phyloP scores from a whole-genome alignment of 2,329 filamentous ascomycete species.

The Emergomyces pasteurianus region DNA sequence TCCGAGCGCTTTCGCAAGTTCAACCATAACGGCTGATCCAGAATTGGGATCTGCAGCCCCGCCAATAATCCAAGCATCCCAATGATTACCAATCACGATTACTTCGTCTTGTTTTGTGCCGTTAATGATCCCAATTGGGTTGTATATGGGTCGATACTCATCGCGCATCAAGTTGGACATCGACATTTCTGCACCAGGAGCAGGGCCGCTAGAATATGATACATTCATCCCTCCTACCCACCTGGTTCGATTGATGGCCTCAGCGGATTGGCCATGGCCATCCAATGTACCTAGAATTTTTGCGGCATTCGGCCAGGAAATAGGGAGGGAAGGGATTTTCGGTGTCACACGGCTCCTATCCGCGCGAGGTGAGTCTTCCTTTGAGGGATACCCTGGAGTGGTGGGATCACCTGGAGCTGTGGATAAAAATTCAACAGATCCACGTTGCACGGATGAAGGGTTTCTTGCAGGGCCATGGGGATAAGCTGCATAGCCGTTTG shows the following conservation, averaged over 20 bases:
- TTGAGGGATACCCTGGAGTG: constrained; percentile 23
- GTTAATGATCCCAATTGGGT: constrained; percentile 19
- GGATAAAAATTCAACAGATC: constrained; percentile 29
- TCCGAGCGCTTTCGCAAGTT: constrained; percentile 39
- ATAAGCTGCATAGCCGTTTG: constrained; percentile 35
- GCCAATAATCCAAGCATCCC: constrained; percentile 44
- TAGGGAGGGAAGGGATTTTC: constrained; percentile 23
- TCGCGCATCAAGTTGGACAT: constrained; percentile 17
- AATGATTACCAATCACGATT: constrained; percentile 41
- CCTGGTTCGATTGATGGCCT: constrained; percentile 21
- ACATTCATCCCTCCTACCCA: constrained; percentile 24
- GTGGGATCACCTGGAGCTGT: constrained; percentile 18
- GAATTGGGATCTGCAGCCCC: constrained; percentile 43
- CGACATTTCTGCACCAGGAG: constrained; percentile 15
- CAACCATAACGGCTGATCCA: constrained; percentile 39
- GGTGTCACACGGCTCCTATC: constrained; percentile 18
- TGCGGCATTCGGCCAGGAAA: constrained; percentile 20
- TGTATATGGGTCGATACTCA: constrained; percentile 16
- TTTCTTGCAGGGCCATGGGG: constrained; percentile 33
- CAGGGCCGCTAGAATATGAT: constrained; percentile 21
- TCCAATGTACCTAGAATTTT: constrained; percentile 22
- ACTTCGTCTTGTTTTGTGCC: constrained; percentile 26
- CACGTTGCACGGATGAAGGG: constrained; percentile 35
- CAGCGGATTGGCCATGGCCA: constrained; percentile 20
- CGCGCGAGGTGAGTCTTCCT: constrained; percentile 16